Percentiles rank a stretch among this genome's conserved stretches.
These are phyloP conservation scores for Rhizoctonia solani DNA, from an alignment of 1,284 basidiomycete species.

Conservation along the genomic window DNA sequence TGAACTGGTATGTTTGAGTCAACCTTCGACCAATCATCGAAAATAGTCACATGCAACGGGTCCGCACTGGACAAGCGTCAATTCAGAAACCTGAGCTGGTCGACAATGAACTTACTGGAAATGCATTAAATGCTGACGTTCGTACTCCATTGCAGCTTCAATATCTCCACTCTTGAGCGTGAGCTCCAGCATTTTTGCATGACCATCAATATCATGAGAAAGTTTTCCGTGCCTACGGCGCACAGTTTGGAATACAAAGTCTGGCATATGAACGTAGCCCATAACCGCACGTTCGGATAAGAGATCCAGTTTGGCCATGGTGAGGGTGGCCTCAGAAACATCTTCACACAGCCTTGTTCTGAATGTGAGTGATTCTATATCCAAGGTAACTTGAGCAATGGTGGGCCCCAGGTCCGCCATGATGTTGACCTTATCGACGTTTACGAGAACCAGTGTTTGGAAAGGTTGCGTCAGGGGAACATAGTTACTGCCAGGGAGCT, in stretches of 20 bases:
- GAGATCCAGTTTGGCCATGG: conserved; percentile 65
- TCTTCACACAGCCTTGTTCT: conserved; percentile 63
- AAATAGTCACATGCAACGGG: conserved; percentile 73
- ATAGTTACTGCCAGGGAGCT: conserved; percentile 33
- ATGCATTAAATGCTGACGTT: conserved; percentile 73
- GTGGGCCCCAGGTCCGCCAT: conserved; percentile 78
- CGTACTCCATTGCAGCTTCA: conserved; percentile 70
- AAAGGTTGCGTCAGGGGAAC: conserved; percentile 52
- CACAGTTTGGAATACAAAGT: conserved; percentile 75
- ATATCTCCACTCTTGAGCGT: conserved; percentile 75
- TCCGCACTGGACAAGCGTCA: conserved; percentile 61
- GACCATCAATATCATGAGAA: conserved; percentile 14
- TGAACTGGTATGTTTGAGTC: conserved; percentile 49
- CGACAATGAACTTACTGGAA: conserved; percentile 63
- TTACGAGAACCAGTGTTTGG: conserved; percentile 64
- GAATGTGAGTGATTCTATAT: conserved; percentile 62
- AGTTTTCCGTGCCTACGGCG: conserved; percentile 50
- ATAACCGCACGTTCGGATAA: conserved; percentile 74
- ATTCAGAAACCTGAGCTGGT: background rate
- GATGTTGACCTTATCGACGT: conserved; percentile 70
- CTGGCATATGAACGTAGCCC: conserved; percentile 67
- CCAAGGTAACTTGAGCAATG: conserved; percentile 62
- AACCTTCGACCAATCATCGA: conserved; percentile 79
- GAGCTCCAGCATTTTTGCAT: conserved; percentile 67
- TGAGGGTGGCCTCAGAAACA: conserved; percentile 65